Evolutionary conservation across 345 rosid genomes (phyloP).

Genomic region (Eucalyptus sideroxylon): DNA sequence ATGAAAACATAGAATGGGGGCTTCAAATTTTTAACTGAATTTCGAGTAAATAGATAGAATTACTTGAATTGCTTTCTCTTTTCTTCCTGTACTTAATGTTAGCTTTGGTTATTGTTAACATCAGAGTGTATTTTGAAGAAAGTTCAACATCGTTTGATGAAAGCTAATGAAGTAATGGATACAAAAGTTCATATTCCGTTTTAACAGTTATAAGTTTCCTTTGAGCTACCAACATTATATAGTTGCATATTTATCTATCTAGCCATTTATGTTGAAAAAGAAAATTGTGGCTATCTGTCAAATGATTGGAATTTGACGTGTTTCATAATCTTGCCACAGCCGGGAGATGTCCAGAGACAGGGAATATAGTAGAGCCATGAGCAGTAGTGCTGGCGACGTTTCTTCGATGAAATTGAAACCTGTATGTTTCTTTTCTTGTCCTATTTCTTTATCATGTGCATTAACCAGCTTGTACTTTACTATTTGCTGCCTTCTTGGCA

Average conservation of each 20-base stretch:
- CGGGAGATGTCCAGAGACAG: slow-evolving; percentile 74
- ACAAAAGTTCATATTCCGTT: not conserved
- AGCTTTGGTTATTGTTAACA: not conserved
- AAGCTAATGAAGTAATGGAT: not conserved
- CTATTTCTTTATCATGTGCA: not conserved
- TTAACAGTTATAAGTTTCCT: not conserved
- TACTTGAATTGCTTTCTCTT: not conserved
- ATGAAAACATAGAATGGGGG: not conserved
- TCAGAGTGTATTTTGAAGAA: not conserved
- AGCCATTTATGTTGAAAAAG: not conserved
- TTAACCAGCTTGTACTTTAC: not conserved
- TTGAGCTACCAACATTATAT: not conserved
- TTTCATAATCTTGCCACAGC: slow-evolving; percentile 1
- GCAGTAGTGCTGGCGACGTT: slow-evolving; percentile 30
- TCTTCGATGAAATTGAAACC: slow-evolving; percentile 34
- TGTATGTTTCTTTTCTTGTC: slow-evolving; percentile 28
- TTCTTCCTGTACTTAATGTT: not conserved
- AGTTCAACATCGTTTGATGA: not conserved
- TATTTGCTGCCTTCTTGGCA: not conserved
- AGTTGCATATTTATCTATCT: not conserved
- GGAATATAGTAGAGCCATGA: slow-evolving; percentile 58
- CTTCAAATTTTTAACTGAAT: not conserved
- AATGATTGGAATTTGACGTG: not conserved
- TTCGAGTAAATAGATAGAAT: not conserved
- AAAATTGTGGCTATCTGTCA: not conserved